Evolutionary conservation across 139 green algal species (phyloP).

Genomic region (Chlamydomonas applanata): DNA sequence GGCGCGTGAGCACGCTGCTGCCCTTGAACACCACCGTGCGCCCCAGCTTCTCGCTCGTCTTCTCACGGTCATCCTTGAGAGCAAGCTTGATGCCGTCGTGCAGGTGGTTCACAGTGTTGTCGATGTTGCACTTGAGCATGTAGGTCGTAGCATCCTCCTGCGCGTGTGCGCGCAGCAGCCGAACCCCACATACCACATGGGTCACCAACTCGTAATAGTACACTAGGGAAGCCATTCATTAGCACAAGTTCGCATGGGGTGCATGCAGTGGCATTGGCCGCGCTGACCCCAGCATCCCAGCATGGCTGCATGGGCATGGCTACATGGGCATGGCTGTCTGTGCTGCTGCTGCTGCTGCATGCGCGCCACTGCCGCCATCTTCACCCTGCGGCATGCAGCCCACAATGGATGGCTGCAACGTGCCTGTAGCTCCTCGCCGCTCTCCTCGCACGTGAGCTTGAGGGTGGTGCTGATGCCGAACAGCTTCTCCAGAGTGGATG

Average conservation of each 20-base stretch:
- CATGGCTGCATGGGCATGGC: too few relatives aligned
- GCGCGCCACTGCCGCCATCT: too few relatives aligned
- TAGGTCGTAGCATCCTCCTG: conserved; percentile 62
- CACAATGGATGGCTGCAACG: background rate
- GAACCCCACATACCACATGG: too few relatives aligned
- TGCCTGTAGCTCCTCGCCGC: conserved; percentile 69
- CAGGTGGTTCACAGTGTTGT: conserved; percentile 85
- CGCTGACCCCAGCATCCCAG: too few relatives aligned
- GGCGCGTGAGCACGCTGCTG: conserved; percentile 48
- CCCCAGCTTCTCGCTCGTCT: conserved; percentile 59
- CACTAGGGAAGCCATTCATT: too few relatives aligned
- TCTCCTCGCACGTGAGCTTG: conserved; percentile 81
- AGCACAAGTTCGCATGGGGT: too few relatives aligned
- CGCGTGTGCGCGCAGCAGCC: conserved; percentile 1
- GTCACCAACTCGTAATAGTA: too few relatives aligned
- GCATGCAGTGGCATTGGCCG: too few relatives aligned
- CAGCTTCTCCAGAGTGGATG: conserved; percentile 62
- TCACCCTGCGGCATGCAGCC: background rate
- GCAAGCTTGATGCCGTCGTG: conserved; percentile 80
- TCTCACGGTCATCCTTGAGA: conserved; percentile 87
- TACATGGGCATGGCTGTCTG: too few relatives aligned
- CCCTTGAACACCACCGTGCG: conserved; percentile 65
- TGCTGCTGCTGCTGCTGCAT: too few relatives aligned
- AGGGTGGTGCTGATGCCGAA: conserved; percentile 81
- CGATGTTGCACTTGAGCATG: conserved; percentile 97